Evolutionary conservation across 1,284 basidiomycete genomes (phyloP), one percentile per base, ranked within the genome.

Genomic region (Agaricales sp.): DNA sequence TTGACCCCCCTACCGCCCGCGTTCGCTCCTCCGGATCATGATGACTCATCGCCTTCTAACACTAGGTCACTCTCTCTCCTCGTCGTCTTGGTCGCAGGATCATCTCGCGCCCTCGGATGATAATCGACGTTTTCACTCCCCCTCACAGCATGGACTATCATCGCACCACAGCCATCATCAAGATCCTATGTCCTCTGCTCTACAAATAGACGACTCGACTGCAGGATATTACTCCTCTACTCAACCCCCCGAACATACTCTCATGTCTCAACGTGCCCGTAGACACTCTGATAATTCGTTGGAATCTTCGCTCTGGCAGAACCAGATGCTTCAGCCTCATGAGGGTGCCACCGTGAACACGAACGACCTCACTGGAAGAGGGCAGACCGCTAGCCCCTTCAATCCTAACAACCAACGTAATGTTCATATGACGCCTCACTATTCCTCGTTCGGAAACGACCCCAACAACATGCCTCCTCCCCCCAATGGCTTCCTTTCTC

Each of bases 401-500:
- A 35, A n/a, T n/a, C n/a, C 30, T 19, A 11, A 19, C 41, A 11
- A 8, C 13, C 41, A n/a, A 19, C 13, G 20, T 8, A 21, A 43
- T 21, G 20, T 8, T 19, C 41, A 43, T 19, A 19, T 8, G 8
- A 43, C 41, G n/a, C 11, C 41, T 43, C 41, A 43, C 18, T n/a
- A 21, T 19, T n/a, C n/a, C n/a, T n/a, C n/a, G n/a, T n/a, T n/a
- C n/a, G 41, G 41, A 16, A 8, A 8, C 8, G 20, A 43, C 18
- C 18, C 41, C 20, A 21, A 56, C 54, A 62, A 55, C 53, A 65
- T 62, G 45, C 60, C 59, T 46, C 48, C 56, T 43, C 52, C 63
- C 50, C 60, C 64, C 35, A 59, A 65, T 48, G n/a, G n/a, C n/a
- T 80, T 68, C 61, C 70, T 80, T 16, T 66, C 70, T 1, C 71